A percentile compares a stretch with the other conserved stretches of the same genome.
phyloP scores from a whole-genome alignment of 2,329 filamentous ascomycete species.

The Ceratocystis destructans region DNA sequence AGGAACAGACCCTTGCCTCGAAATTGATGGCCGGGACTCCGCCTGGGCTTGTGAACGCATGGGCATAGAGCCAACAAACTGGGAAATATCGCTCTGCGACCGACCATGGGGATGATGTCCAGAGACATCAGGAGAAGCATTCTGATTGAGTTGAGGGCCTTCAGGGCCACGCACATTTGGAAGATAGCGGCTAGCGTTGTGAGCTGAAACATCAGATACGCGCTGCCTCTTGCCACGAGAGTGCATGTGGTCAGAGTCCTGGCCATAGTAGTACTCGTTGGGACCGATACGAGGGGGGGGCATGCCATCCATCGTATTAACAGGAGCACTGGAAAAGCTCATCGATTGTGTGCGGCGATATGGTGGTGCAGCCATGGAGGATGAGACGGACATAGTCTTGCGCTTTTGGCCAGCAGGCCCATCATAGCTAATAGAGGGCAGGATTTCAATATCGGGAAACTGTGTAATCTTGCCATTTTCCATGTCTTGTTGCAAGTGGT shows the following conservation, averaged over 20 bases:
- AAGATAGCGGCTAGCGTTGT: slow-evolving; percentile 15
- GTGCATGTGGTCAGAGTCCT: slow-evolving; percentile 12
- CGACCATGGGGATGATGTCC: slow-evolving; percentile 14
- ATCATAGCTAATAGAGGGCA: slow-evolving; percentile 35
- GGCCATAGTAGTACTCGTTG: slow-evolving; percentile 14
- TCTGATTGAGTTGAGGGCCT: slow-evolving; percentile 5
- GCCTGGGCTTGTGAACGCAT: slow-evolving; percentile 13
- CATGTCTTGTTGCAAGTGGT: slow-evolving; percentile 34
- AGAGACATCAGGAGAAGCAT: not conserved
- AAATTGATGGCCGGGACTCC: slow-evolving; percentile 11
- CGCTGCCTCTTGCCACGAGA: slow-evolving; percentile 15
- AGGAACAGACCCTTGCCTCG: slow-evolving; percentile 12
- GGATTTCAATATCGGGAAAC: slow-evolving; percentile 46
- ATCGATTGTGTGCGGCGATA: slow-evolving; percentile 27
- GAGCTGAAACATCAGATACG: slow-evolving; percentile 15
- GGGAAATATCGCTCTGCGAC: slow-evolving; percentile 19
- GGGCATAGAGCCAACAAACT: slow-evolving; percentile 14
- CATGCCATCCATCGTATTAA: slow-evolving; percentile 11
- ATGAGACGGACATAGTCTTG: slow-evolving; percentile 12
- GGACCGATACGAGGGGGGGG: slow-evolving; percentile 13
- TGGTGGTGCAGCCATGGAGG: slow-evolving; percentile 14
- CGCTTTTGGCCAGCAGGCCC: slow-evolving; percentile 18
- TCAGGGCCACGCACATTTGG: slow-evolving; percentile 8
- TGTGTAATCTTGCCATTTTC: slow-evolving; percentile 30
- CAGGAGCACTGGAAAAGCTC: slow-evolving; percentile 21